Base-by-base conservation (phyloP, 176 grass and related monocot genomes). In the Musa itinerans region DNA sequence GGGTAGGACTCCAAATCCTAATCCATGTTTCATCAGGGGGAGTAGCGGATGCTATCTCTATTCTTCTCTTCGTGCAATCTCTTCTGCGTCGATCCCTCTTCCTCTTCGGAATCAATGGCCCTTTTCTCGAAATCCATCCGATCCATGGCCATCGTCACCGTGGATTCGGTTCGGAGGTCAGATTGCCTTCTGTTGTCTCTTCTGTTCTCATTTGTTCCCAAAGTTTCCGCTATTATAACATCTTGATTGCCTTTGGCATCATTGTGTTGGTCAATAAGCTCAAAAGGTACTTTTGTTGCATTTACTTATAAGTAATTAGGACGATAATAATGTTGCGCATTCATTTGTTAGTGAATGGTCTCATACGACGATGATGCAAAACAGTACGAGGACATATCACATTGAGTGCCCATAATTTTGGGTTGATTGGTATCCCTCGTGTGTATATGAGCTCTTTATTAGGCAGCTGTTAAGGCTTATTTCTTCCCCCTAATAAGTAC, bases 81-180 rank as follows among this genome's bases (percentile, higher is more conserved):
- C 68, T 26, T 69, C 73, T 56, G 71, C 50, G 65, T 86, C 79
- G 53, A 66, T 68, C 50, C 54, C 52, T 53, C 69, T 68, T 52
- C 25, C 12, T 55, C 15, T 10, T 34, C 76, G 8, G 15, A 67
- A 27, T 20, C 76, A 9, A 17, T 29, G 14, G 55, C 77, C 71
- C 24, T 48, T 55, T 78, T 72, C 4, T 68, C 72, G 26, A 10
- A 55, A 56, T 70, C 59, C 74, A 51, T 86, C 11, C 23, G 56
- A 15, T n/a, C 52, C 67, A 49, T 74, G 67, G 66, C 17, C n/a
- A 55, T 81, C 54, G 23, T 11, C 65, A 62, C 50, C 74, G 19
- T 74, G 68, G 68, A 68, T 86, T 7, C 49, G 56, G 13, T 74
- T 84, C 3, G 76, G 67, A 79, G 76, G 82, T 84, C 25, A 68